Evolutionary conservation across 768 basidiomycete species (phyloP).

Genomic region (Boletus edulis): DNA sequence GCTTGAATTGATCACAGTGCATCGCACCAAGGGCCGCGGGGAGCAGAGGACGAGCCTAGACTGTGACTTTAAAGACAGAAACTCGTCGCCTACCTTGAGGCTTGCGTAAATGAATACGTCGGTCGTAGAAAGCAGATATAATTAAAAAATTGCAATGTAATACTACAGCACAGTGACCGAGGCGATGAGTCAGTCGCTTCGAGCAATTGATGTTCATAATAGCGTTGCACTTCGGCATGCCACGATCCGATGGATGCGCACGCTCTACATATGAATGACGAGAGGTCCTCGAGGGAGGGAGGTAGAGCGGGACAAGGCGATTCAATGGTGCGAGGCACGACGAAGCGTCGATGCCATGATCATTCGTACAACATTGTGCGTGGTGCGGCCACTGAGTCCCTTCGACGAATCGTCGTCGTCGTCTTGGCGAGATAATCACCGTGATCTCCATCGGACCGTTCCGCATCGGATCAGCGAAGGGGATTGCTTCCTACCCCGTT

Average conservation of each 20-base stretch:
- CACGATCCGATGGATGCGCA: slow-evolving; percentile 11
- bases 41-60: slow-evolving; percentile 3
- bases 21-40: slow-evolving; percentile 15
- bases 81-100: slow-evolving; percentile 2
- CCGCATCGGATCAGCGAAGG: slow-evolving; percentile 13
- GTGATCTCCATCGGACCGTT: slow-evolving; percentile 20
- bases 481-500: slow-evolving; percentile 2
- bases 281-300: slow-evolving; percentile 5
- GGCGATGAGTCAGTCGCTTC: slow-evolving; percentile 2
- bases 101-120: slow-evolving; percentile 12
- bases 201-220: slow-evolving; percentile 2
- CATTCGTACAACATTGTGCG: not conserved
- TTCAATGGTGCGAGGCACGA: slow-evolving; percentile 1
- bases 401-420: not conserved
- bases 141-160: not conserved
- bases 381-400: not conserved
- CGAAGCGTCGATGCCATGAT: slow-evolving; percentile 5
- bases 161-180: slow-evolving; percentile 1
- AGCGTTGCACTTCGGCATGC: not conserved
- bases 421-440: slow-evolving; percentile 22
- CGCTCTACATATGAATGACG: slow-evolving; percentile 5
- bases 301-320: slow-evolving; percentile 8
- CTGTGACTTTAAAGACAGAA: slow-evolving; percentile 2
- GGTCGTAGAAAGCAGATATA: slow-evolving; percentile 7
- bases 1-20: not conserved